Evolutionary conservation across 176 grass and related monocot genomes (phyloP), one percentile per base, ranked within the genome.

Genomic region (Metroxylon sagu): DNA sequence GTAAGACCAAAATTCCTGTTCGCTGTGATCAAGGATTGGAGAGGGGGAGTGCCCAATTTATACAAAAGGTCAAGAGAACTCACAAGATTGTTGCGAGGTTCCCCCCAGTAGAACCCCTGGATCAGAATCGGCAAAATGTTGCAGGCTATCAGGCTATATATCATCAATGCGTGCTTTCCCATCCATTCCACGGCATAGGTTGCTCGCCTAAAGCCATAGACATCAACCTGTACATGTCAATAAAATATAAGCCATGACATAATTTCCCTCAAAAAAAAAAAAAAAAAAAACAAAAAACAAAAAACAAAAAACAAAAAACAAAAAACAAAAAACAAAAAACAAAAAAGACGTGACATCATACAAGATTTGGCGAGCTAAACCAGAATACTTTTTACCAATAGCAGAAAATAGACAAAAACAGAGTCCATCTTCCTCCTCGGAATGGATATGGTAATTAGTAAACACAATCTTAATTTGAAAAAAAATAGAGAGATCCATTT

Each of bases 81-180:
- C 74, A 95, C 89, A 54, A 85, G 25, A 61, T 75, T 89, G 71
- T 85, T 95, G 1, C 61, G 53, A 21, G 85, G 76, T 1, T 77
- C 64, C 27, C 48, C 80, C 89, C 75, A 89, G 48, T 85, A 89
- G 65, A 95, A 85, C 1, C 89, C 85, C 58, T 85, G 85, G 16
- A 85, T 59, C 8, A 89, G 52, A 65, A 83, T 60, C 31, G 89
- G 85, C 14, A 71, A 54, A 19, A 95, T 62, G 64, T 89, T 85
- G 69, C 89, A 95, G 29, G 72, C 89, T 39, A 80, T 70, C 25
- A 95, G 72, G 56, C 80, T 78, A 64, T 85, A 95, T 57, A 95
- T 71, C 49, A 85, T 80, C 31, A 95, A 62, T 7, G 89, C 89
- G 77, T 95, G 78, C 43, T 64, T 79, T 17, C 89, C 89, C 61